Conservation (phyloP, 768 basidiomycete species). For the Mrakia blollopis region DNA sequence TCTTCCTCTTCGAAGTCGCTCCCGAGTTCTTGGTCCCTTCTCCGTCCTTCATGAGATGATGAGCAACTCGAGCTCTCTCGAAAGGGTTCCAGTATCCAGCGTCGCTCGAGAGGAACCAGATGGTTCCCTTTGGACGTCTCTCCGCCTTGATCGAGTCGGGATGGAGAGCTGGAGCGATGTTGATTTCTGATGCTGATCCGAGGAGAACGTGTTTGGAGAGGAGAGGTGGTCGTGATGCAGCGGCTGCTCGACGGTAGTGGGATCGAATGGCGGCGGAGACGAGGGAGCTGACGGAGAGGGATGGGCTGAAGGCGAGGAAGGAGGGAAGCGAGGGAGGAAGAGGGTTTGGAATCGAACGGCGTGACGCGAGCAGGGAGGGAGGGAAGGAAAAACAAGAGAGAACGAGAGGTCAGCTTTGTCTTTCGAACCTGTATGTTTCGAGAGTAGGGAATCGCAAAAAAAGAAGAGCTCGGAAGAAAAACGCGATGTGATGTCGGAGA, state of each 20-base stretch:
- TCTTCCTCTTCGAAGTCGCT: constrained; percentile 12
- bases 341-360: no score
- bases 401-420: not conserved
- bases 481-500: no score
- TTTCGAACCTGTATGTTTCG: no score
- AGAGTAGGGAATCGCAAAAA: no score
- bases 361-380: no score
- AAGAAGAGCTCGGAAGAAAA: not conserved
- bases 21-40: not conserved
- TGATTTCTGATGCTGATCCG: constrained; percentile 18
- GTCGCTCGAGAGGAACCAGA: constrained; percentile 23
- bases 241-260: constrained; percentile 4
- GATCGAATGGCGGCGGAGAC: constrained; percentile 23
- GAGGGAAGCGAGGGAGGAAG: not conserved
- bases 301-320: not conserved
- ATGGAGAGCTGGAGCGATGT: constrained; percentile 28
- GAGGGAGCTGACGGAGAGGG: not conserved
- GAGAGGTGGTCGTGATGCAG: not conserved
- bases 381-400: not conserved
- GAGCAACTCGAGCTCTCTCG: constrained; percentile 5
- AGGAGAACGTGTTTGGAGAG: constrained; percentile 28
- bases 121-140: constrained; percentile 18
- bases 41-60: constrained; percentile 11
- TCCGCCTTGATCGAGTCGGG: not conserved
- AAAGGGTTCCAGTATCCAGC: constrained; percentile 26